These are phyloP conservation scores for Puccinia polysora DNA, from an alignment of 1,284 basidiomycete genomes.

Conservation along the genomic window DNA sequence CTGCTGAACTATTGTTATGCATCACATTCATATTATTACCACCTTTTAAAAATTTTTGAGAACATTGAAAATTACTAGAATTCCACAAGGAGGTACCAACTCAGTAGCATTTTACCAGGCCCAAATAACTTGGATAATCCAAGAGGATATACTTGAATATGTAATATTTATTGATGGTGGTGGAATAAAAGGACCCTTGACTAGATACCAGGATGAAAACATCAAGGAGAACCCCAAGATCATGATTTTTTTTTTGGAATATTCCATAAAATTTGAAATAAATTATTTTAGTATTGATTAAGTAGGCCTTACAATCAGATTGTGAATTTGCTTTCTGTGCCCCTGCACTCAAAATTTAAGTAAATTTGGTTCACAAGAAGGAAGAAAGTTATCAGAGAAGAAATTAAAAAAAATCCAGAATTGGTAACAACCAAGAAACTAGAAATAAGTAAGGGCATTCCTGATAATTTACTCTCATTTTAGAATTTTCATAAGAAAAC, in stretches of 20 bases:
- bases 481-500: slow-evolving; percentile 5
- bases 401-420: neutral
- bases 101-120: slow-evolving; percentile 27
- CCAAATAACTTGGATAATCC: slow-evolving; percentile 17
- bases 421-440: neutral
- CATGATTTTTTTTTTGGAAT: slow-evolving; percentile 15
- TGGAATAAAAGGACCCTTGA: slow-evolving; percentile 15
- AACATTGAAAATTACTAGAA: slow-evolving; percentile 1
- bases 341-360: neutral
- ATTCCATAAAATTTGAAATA: neutral
- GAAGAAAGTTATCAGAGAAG: neutral
- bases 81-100: slow-evolving; percentile 25
- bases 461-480: neutral
- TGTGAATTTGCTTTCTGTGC: slow-evolving; percentile 9
- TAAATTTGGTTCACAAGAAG: neutral
- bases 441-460: neutral
- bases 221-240: neutral
- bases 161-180: slow-evolving; percentile 17
- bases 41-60: slow-evolving; percentile 14
- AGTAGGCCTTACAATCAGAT: neutral
- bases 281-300: slow-evolving; percentile 5
- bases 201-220: neutral
- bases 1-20: neutral
- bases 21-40: neutral
- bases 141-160: slow-evolving; percentile 1